Evolutionary conservation across 257 asterid species (phyloP), one percentile per base, ranked within the genome.

Genomic region (Fraxinus americana): DNA sequence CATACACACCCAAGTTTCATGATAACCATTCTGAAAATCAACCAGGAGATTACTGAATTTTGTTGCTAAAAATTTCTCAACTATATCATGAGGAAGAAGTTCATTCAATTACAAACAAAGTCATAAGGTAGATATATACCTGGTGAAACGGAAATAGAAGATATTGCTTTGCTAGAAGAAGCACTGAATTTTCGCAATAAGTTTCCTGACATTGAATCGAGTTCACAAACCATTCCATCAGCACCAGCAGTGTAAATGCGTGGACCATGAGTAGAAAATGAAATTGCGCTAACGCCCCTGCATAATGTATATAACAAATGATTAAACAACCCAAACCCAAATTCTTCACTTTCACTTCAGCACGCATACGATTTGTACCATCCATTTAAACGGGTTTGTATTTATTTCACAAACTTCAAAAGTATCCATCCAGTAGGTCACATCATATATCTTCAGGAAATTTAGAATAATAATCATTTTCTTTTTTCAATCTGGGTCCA

Each of bases 201-300:
- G 82, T 89, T 90, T 48, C 99, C 99, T 0, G 96, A 82, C 86
- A 87, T 73, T 67, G 97, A 83, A 72, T 93, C 97, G 38, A 95
- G 85, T 87, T 89, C 82, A 81, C 97, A 90, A 83, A 93, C 90
- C 91, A 91, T 87, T 57, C 99, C 99, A 91, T 95, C 98, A 38
- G 83, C 89, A 71, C 99, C 99, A 70, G 92, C 88, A 66, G 96
- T 85, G 81, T 85, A 95, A 84, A 95, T 87, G 87, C 77, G 88
- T 32, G 92, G 89, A 29, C 92, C 92, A 43, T 82, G 79, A n/a
- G 59, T 17, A 43, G 96, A 90, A 81, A 86, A 89, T 12, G 99
- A 90, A 83, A 95, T 76, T 39, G 93, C 93, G 81, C 35, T 86
- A 11, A 92, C 99, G 76, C 97, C 98, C 87, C 98, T 93, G 90